Base-by-base conservation (phyloP, 352 stramenopile genomes). In the Pythium aristosporum region DNA sequence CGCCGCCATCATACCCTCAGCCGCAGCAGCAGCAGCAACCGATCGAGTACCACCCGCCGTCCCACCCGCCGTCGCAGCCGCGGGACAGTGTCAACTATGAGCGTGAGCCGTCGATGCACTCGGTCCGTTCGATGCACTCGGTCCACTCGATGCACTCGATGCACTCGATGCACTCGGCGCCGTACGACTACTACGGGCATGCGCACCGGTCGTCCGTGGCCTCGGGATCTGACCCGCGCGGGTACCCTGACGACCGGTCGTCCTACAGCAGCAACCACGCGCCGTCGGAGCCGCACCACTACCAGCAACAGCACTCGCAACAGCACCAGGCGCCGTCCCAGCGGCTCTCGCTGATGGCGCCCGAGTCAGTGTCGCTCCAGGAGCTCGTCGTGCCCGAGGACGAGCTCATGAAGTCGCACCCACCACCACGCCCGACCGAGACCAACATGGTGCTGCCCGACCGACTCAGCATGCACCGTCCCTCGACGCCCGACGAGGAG, bases 1-100 rank as follows among this genome's bases (percentile, higher is more conserved):
- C 52, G 13, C 52, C 18, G 11, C 37, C 20, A 5, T 23, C 52
- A 15, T 49, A 59, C 32, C 51, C 43, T 15, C 43, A 49, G 44
- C 51, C 36, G 32, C 20, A 20, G 18, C n/a, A n/a, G 34, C 13
- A 58, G 18, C 42, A 44, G 43, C 54, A 60, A 41, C 60, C 41
- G 15, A 49, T 34, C n/a, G 44, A 34, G 13, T 67, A 67, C 44
- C n/a, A 37, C 16, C 60, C 23, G 8, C 57, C 57, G 21, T 43
- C 28, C 5, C 46, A 57, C 1, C 20, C 57, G 8, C n/a, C 52
- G 13, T 46, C 41, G n/a, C 58, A 50, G 16, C 41, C 23, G 12
- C 54, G 54, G 7, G 61, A 62, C 34, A 54, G 53, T 15, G 49
- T 46, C 55, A 39, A 39, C 34, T 65, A 63, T 25, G 61, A 61